phyloP scores from a whole-genome alignment of 495 filamentous ascomycete species.

The Friedmanniomyces simplex region DNA sequence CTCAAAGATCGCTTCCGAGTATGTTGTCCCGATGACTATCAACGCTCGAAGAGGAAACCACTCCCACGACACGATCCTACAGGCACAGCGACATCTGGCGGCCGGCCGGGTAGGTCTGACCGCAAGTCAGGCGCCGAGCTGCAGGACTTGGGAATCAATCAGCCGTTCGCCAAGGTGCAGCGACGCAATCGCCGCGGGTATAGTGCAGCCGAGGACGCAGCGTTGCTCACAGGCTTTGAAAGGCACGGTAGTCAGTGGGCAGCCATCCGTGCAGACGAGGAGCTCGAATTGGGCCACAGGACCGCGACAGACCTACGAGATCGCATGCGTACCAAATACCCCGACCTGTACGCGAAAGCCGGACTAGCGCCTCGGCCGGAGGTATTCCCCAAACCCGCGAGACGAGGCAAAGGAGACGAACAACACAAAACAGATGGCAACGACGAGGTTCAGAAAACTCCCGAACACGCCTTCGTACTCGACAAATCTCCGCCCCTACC shows the following conservation, averaged over 20 bases:
- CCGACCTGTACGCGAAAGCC: conserved; percentile 54
- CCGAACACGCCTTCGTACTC: not conserved
- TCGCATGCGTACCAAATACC: conserved; percentile 69
- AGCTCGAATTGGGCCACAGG: conserved; percentile 54
- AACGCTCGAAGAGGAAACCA: not conserved
- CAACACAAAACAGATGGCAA: not conserved
- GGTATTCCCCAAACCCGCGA: conserved; percentile 10
- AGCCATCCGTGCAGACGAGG: conserved; percentile 60
- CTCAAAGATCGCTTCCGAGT: conserved; percentile 77
- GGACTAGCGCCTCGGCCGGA: conserved; percentile 20
- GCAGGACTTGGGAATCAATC: conserved; percentile 45
- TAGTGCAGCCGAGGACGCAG: conserved; percentile 63
- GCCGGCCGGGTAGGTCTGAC: conserved; percentile 11
- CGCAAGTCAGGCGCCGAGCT: conserved; percentile 40
- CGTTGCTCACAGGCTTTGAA: conserved; percentile 64
- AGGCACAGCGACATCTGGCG: not conserved
- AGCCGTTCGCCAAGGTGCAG: conserved; percentile 43
- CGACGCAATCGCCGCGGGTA: conserved; percentile 50
- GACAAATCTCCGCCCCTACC: not conserved
- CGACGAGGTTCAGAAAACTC: not conserved
- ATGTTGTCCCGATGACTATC: conserved; percentile 50
- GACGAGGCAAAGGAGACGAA: not conserved
- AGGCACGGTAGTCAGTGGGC: conserved; percentile 73
- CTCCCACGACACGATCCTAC: not conserved
- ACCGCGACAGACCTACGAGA: conserved; percentile 74